Evolutionary conservation across 345 rosid genomes (phyloP).

Genomic region (Limnanthes douglasii): DNA sequence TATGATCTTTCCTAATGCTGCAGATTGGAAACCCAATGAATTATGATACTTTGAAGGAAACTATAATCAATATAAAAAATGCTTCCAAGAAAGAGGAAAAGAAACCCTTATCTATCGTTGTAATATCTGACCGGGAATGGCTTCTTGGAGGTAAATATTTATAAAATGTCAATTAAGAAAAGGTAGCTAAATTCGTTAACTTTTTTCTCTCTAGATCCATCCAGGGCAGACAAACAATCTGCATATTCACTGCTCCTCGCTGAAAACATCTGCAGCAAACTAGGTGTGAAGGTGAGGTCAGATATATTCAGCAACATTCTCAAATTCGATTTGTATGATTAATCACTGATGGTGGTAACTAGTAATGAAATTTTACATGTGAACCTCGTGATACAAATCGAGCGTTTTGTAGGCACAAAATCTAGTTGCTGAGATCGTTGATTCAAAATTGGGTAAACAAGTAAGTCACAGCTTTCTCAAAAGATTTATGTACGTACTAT

Average conservation of each 20-base stretch:
- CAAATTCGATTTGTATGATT: background rate
- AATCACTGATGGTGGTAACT: background rate
- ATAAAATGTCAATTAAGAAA: slow-evolving; percentile 3
- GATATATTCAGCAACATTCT: slow-evolving; percentile 4
- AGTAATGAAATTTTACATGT: slow-evolving; percentile 4
- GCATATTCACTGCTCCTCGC: slow-evolving; percentile 89
- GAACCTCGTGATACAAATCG: slow-evolving; percentile 1
- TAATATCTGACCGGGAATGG: slow-evolving; percentile 76
- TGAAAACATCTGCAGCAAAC: slow-evolving; percentile 75
- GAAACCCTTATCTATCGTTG: slow-evolving; percentile 63
- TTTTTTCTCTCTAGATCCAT: slow-evolving; percentile 44
- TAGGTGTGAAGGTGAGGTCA: slow-evolving; percentile 53
- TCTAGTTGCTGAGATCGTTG: slow-evolving; percentile 85
- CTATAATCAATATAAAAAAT: slow-evolving; percentile 35
- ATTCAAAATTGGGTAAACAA: slow-evolving; percentile 89
- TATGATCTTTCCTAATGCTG: slow-evolving; percentile 9
- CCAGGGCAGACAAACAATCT: slow-evolving; percentile 84
- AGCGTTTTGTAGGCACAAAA: slow-evolving; percentile 54
- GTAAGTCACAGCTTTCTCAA: slow-evolving; percentile 18
- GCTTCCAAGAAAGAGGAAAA: slow-evolving; percentile 31
- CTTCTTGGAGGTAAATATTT: slow-evolving; percentile 54
- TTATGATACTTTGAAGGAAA: slow-evolving; percentile 54
- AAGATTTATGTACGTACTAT: slow-evolving; percentile 7
- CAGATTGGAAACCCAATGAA: slow-evolving; percentile 90
- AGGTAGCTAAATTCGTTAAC: too few relatives aligned